Conservation (phyloP, 495 filamentous ascomycete species). For the Poronia punctata region DNA sequence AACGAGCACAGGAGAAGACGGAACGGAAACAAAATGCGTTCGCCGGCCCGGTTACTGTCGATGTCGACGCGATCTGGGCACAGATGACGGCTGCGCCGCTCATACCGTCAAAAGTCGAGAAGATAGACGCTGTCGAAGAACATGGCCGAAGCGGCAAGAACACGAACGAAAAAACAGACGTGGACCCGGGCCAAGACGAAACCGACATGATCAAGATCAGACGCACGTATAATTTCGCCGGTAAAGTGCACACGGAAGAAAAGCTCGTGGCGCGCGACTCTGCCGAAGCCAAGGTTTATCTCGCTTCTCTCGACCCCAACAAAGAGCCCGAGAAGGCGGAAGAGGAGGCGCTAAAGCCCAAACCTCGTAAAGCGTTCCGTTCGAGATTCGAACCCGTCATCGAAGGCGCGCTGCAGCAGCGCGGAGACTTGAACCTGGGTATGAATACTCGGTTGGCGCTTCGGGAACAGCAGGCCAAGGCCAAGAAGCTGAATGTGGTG, state of each 20-base stretch:
- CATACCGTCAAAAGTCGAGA: constrained; percentile 13
- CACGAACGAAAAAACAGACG: constrained; percentile 20
- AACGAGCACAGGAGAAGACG: constrained; percentile 55
- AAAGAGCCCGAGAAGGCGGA: constrained; percentile 16
- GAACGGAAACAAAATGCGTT: constrained; percentile 56
- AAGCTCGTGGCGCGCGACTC: constrained; percentile 72
- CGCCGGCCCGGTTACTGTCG: constrained; percentile 66
- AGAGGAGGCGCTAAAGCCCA: constrained; percentile 41
- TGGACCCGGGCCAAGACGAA: too few species aligned
- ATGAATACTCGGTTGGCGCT: constrained; percentile 31
- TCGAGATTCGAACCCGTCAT: constrained; percentile 76
- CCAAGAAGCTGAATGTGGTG: constrained; percentile 88
- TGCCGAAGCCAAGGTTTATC: constrained; percentile 72
- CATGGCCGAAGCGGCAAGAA: too few species aligned
- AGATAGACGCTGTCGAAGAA: constrained; percentile 8
- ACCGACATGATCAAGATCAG: constrained; percentile 65
- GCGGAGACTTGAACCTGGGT: constrained; percentile 46
- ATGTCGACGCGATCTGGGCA: constrained; percentile 86
- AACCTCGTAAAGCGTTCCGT: constrained; percentile 60
- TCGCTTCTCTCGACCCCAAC: constrained; percentile 49
- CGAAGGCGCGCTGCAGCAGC: constrained; percentile 32
- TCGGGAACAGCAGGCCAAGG: constrained; percentile 43
- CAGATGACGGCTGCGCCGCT: constrained; percentile 55
- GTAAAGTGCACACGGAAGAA: constrained; percentile 73
- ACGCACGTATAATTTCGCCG: constrained; percentile 85